Evolutionary conservation across 768 basidiomycete genomes (phyloP).

Genomic region (Hysterangium stoloniferum): DNA sequence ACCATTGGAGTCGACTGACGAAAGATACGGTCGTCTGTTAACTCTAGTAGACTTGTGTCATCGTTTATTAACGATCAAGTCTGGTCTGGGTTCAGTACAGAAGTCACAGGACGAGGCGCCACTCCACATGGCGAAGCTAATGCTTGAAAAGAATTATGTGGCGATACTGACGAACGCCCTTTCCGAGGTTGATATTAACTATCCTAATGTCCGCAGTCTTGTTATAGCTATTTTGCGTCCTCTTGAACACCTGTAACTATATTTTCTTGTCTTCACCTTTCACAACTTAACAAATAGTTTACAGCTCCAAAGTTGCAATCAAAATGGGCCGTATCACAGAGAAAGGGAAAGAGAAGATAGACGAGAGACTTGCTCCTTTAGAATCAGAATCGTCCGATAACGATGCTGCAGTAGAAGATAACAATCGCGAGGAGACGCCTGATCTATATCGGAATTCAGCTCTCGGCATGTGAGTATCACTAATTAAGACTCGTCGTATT

Average conservation of each 20-base stretch:
- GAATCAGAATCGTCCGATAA: constrained; percentile 50
- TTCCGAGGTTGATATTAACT: constrained; percentile 91
- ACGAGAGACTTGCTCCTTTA: constrained; percentile 39
- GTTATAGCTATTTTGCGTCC: constrained; percentile 86
- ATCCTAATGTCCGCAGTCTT: constrained; percentile 79
- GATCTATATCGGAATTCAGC: constrained; percentile 96
- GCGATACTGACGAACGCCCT: constrained; percentile 79
- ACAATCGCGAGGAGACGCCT: constrained; percentile 70
- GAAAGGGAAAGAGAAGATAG: constrained; percentile 51
- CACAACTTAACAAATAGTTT: constrained; percentile 3
- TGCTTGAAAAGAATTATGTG: constrained; percentile 98
- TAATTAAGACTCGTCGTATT: neutral
- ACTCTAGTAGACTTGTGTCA: constrained; percentile 83
- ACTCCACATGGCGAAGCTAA: constrained; percentile 91
- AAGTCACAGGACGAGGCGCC: constrained; percentile 65
- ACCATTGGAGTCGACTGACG: constrained; percentile 46
- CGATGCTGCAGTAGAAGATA: constrained; percentile 49
- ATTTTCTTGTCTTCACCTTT: constrained; percentile 11
- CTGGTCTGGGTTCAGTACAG: constrained; percentile 25
- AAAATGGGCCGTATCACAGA: constrained; percentile 85
- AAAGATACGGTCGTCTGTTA: constrained; percentile 80
- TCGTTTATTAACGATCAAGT: constrained; percentile 73
- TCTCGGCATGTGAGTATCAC: constrained; percentile 72
- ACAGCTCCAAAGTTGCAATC: constrained; percentile 91
- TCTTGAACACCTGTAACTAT: constrained; percentile 75